Evolutionary conservation across 208 protist species (phyloP).

Genomic region (Tritrichomonas foetus): DNA sequence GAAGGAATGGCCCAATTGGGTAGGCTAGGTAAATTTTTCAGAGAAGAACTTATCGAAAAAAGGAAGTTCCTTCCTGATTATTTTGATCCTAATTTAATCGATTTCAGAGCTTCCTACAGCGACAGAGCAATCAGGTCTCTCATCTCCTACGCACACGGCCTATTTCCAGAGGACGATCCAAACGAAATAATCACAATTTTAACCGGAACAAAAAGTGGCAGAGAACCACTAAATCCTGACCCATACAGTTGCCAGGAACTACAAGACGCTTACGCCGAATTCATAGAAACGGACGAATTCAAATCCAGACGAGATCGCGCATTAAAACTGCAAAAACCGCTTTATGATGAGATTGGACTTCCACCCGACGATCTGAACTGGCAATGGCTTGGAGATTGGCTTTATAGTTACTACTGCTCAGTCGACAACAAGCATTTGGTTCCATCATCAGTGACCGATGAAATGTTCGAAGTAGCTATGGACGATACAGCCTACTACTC

Average conservation of each 20-base stretch:
- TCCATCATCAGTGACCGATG: not conserved
- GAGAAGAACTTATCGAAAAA: not conserved
- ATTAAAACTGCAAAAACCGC: not conserved
- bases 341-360: not conserved
- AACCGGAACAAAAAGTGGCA: not conserved
- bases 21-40: not conserved
- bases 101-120: not conserved
- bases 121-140: not conserved
- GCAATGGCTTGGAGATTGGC: conserved; percentile 20
- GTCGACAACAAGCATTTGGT: not conserved
- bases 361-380: not conserved
- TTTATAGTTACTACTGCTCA: not conserved
- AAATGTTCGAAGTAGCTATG: not conserved
- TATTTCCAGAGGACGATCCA: not conserved
- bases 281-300: not conserved
- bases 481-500: not conserved
- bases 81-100: not conserved
- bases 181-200: not conserved
- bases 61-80: not conserved
- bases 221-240: not conserved
- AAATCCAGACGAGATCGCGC: not conserved
- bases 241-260: not conserved
- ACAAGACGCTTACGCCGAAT: not conserved
- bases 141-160: not conserved
- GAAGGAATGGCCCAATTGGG: not conserved